phyloP scores from a whole-genome alignment of 148 eudicot genomes.

The Rhododendron vialii region DNA sequence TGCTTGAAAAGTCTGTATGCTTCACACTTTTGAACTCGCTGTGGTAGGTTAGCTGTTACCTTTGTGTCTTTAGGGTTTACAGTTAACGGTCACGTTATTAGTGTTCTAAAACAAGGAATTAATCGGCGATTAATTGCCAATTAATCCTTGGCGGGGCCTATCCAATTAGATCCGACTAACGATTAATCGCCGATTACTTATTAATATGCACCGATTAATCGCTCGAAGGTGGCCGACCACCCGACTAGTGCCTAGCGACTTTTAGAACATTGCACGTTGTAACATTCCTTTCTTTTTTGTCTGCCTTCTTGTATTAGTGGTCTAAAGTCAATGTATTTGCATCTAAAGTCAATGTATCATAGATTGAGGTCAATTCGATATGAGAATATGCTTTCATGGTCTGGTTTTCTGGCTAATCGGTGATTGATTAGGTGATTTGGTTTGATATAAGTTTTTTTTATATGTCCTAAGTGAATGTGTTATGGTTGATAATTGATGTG shows the following conservation, averaged over 20 bases:
- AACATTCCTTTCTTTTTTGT: not conserved
- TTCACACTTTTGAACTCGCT: not conserved
- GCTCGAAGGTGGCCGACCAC: too few relatives aligned
- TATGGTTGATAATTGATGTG: not conserved
- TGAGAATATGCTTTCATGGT: not conserved
- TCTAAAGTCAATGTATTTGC: not conserved
- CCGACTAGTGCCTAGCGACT: too few relatives aligned
- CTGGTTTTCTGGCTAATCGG: not conserved
- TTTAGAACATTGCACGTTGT: too few relatives aligned
- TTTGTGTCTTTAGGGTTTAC: not conserved
- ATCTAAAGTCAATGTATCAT: not conserved
- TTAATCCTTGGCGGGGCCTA: too few relatives aligned
- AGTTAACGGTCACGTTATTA: not conserved
- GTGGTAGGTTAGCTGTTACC: not conserved
- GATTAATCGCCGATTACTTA: too few relatives aligned
- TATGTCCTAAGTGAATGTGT: not conserved
- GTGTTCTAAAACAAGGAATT: too few relatives aligned
- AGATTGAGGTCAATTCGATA: not conserved
- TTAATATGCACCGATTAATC: too few relatives aligned
- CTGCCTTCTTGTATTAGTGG: not conserved
- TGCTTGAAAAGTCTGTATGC: not conserved
- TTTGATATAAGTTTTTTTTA: not conserved
- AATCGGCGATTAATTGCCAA: too few relatives aligned
- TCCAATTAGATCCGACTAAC: too few relatives aligned
- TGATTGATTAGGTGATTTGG: not conserved